phyloP scores from a whole-genome alignment of 129 eudicot genomes.

The Kitagawia praeruptora region DNA sequence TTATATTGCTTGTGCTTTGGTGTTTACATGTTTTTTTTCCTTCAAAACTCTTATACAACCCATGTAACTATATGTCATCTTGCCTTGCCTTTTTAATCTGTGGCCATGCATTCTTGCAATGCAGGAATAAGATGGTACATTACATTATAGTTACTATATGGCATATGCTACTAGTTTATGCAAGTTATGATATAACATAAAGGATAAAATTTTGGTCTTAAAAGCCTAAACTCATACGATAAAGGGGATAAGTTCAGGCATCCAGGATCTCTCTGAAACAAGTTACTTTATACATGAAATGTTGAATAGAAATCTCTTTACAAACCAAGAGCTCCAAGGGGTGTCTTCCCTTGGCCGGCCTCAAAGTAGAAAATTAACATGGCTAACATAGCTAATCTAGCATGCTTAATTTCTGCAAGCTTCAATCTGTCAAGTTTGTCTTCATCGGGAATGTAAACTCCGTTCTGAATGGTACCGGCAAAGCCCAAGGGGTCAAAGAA shows the following conservation, averaged over 20 bases:
- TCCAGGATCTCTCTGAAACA: slow-evolving; percentile 31
- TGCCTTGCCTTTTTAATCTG: not conserved
- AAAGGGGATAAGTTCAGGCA: not conserved
- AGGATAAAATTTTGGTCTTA: not conserved
- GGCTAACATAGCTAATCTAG: slow-evolving; percentile 90
- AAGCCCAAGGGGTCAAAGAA: slow-evolving; percentile 81
- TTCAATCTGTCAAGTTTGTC: slow-evolving; percentile 91
- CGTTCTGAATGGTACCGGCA: slow-evolving; percentile 63
- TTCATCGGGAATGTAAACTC: slow-evolving; percentile 64
- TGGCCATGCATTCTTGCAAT: no score
- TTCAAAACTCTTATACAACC: no score
- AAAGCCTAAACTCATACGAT: not conserved
- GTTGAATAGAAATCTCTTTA: slow-evolving; percentile 21
- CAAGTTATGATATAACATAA: not conserved
- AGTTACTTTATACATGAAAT: slow-evolving; percentile 31
- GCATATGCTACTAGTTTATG: not conserved
- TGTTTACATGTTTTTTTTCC: not conserved
- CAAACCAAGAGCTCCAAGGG: slow-evolving; percentile 96
- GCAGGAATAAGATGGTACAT: not conserved
- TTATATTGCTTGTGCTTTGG: not conserved
- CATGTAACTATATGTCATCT: not conserved
- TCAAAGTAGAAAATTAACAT: slow-evolving; percentile 91
- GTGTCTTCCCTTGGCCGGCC: slow-evolving; percentile 99
- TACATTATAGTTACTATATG: not conserved
- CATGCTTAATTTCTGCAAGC: slow-evolving; percentile 91